These are phyloP conservation scores for Aristolochia contorta DNA, from an alignment of 164 flowering plant species.

Conservation along the genomic window DNA sequence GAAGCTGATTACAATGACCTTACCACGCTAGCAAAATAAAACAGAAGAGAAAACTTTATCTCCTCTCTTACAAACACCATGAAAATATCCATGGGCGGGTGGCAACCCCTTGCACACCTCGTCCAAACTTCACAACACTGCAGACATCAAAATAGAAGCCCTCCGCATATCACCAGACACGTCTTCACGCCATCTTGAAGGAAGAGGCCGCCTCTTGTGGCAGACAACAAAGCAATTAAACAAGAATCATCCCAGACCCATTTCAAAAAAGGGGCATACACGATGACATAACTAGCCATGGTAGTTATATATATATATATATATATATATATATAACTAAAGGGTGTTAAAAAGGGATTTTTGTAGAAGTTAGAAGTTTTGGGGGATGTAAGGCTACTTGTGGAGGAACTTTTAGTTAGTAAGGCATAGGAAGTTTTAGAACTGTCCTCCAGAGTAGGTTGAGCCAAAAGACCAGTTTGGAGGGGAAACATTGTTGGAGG, in stretches of 20 bases:
- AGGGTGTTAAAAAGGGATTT: background rate
- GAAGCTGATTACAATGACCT: slow-evolving; percentile 2
- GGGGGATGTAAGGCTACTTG: background rate
- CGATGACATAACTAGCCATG: background rate
- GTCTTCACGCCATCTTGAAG: slow-evolving; percentile 3
- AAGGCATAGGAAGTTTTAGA: slow-evolving; percentile 3
- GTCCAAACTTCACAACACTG: slow-evolving; percentile 1
- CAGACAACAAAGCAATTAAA: background rate
- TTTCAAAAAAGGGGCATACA: slow-evolving; percentile 4
- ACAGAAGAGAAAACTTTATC: background rate
- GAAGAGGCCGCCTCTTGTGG: background rate
- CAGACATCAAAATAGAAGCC: background rate
- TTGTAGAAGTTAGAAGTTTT: background rate
- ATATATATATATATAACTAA: background rate
- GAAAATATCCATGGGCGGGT: slow-evolving; percentile 6
- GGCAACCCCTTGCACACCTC: slow-evolving; percentile 13
- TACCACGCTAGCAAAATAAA: background rate
- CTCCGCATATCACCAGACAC: slow-evolving; percentile 4
- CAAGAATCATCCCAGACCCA: slow-evolving; percentile 1
- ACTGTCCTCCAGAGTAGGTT: slow-evolving; percentile 51
- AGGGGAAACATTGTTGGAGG: slow-evolving; percentile 58
- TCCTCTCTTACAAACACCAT: background rate
- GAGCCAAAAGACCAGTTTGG: slow-evolving; percentile 59
- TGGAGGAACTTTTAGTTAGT: slow-evolving; percentile 4
- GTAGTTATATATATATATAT: too few species aligned